Conservation (phyloP, 176 grass and related monocot genomes). For the Poa annua region DNA sequence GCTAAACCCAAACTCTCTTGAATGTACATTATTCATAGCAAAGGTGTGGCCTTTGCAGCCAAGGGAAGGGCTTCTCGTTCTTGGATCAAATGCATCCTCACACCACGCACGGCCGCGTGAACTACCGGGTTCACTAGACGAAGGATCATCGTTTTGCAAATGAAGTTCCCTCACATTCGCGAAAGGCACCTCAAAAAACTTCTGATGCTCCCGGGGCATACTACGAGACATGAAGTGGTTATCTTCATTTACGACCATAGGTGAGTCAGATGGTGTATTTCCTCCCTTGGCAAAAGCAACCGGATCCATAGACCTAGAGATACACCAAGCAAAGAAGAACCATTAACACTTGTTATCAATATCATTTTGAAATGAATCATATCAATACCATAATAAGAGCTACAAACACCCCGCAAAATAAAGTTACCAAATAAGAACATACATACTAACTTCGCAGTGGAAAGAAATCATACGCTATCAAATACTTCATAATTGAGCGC, state of each 20-base stretch:
- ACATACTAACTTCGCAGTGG: background rate
- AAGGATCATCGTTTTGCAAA: conserved; percentile 49
- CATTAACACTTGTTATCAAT: conserved; percentile 25
- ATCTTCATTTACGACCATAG: conserved; percentile 52
- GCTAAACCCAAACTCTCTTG: conserved; percentile 60
- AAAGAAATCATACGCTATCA: background rate
- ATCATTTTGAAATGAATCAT: conserved; percentile 27
- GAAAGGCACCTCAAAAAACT: conserved; percentile 43
- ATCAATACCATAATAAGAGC: background rate
- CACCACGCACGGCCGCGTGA: conserved; percentile 51
- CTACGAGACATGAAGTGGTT: conserved; percentile 52
- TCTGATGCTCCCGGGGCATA: conserved; percentile 54
- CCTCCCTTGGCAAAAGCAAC: conserved; percentile 50
- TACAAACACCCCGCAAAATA: background rate
- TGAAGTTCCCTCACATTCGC: conserved; percentile 55
- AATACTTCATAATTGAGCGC: background rate
- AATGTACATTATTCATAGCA: conserved; percentile 49
- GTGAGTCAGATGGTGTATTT: conserved; percentile 39
- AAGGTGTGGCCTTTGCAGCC: conserved; percentile 47
- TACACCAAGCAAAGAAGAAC: conserved; percentile 30
- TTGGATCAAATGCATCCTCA: conserved; percentile 65
- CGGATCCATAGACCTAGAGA: conserved; percentile 56
- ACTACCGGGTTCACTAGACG: conserved; percentile 46
- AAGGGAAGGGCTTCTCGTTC: conserved; percentile 57
- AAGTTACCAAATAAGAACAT: conserved; percentile 36